Percentiles rank a stretch among this genome's conserved stretches.
phyloP scores from a whole-genome alignment of 257 asterid species.

The Solanum sejunctum region DNA sequence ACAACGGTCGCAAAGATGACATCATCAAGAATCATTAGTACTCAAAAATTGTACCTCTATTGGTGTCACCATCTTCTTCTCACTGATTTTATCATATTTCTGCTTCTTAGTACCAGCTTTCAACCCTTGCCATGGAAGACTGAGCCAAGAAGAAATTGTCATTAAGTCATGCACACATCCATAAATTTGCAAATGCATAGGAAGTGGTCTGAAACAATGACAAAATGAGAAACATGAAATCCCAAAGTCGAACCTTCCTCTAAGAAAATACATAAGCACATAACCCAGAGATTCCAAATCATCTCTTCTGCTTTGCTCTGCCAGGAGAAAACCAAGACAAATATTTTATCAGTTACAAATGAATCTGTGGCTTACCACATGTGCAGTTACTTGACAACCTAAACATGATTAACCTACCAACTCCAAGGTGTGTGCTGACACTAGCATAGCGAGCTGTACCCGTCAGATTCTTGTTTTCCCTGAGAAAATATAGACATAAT shows the following conservation, averaged over 20 bases:
- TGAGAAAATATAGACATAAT: constrained; percentile 7
- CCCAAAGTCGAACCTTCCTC: constrained; percentile 64
- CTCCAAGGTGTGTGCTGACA: constrained; percentile 86
- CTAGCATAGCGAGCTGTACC: constrained; percentile 99
- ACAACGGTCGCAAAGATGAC: not conserved
- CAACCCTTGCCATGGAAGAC: constrained; percentile 98
- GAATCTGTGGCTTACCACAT: not conserved
- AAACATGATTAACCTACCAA: constrained; percentile 45
- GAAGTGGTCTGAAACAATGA: not conserved
- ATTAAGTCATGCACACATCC: not conserved
- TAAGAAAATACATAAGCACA: constrained; percentile 92
- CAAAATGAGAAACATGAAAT: constrained; percentile 1
- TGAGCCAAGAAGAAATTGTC: constrained; percentile 14
- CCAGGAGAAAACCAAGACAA: constrained; percentile 7
- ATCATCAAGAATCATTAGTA: not conserved
- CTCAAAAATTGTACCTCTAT: constrained; percentile 52
- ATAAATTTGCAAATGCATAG: not conserved
- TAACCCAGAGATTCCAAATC: constrained; percentile 97
- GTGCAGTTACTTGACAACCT: not conserved
- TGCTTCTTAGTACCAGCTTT: constrained; percentile 96
- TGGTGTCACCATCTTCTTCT: constrained; percentile 88
- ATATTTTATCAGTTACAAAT: not conserved
- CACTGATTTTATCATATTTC: constrained; percentile 93
- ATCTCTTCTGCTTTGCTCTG: constrained; percentile 98
- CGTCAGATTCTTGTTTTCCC: constrained; percentile 96